Evolutionary conservation across 106 monocot species (phyloP), one percentile per base, ranked within the genome.

Genomic region (Apostasia shenzhenica): DNA sequence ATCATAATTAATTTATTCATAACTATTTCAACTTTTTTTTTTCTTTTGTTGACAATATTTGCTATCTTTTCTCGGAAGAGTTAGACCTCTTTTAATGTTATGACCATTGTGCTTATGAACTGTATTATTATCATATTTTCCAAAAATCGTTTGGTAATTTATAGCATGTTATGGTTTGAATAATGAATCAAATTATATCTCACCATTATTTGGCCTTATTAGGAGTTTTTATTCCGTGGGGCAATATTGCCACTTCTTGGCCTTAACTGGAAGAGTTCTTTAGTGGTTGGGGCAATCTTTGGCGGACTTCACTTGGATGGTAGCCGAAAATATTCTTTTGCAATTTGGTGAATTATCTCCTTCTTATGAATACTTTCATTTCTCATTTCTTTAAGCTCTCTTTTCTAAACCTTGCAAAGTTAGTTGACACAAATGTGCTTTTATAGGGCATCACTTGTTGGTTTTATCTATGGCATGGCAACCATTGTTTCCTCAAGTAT

Each of bases 201-300:
- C 46, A 46, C 45, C 1, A 47, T 66, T 7, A 61, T 12, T 38
- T 50, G 41, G 13, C 42, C n/a, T n/a, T 66, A 2, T 26, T 57
- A 97, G 95, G 95, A 97, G 70, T 61, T 97, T 4, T 81, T 97
- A 57, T 97, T 97, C 57, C 88, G 95, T 11, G 92, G 95, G 43
- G 92, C 81, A 44, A 50, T 97, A 60, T 68, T 97, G 51, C 95
- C 95, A 38, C 51, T 80, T 10, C 70, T 92, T 68, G 95, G 95
- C 41, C 82, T 92, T 5, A 83, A 80, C 43, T 97, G 89, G 95
- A 77, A 45, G 66, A 75, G 86, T 75, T 92, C 92, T 13, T 48
- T 97, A 41, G 80, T 62, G 68, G 48, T 73, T 67, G 92, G 84
- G 52, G 85, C 75, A 45, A 48, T 97, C 67, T 97, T 97, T 85